Base-by-base conservation (phyloP, 2,329 filamentous ascomycete species). In the Trematosphaeria pertusa region DNA sequence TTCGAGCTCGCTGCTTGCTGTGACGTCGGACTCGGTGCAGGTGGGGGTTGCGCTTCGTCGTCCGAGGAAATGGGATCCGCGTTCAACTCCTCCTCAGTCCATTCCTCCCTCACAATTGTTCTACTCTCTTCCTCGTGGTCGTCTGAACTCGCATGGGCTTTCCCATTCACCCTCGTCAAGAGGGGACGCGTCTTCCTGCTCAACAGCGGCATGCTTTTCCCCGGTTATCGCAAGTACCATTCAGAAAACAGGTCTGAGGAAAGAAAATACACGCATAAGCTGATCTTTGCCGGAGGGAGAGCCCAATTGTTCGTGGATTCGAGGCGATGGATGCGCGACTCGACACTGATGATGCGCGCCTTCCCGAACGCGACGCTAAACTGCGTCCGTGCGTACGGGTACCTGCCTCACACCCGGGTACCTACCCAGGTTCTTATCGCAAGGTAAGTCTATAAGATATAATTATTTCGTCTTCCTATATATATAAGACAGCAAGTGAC, bases 121-220 rank as follows among this genome's bases (percentile, higher is more conserved):
- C 3, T 40, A 4, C 15, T 18, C n/a, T 52, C 49, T 19, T 70
- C 64, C 19, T 70, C 65, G 39, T 76, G 73, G 36, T 75, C 67
- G 1, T 72, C 59, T 4, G 59, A 45, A 5, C 51, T 64, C 14
- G 73, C 74, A 57, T 76, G 71, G 20, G 54, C 54, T 43, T 65
- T 67, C 22, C 64, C 62, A 1, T 48, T 37, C 4, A 75, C 71
- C 5, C 10, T 61, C 7, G 44, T 46, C 6, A 76, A 58, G 6
- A 76, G 56, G 19, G 22, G 51, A 3, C 38, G 18, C 11, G 45
- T 47, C 17, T 50, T 36, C 33, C 48, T 52, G 10, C 15, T 33
- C 24, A 62, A 40, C 11, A 10, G 34, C 8, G 46, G 42, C 56
- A 65, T 64, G 3, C 22, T 26, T 24, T 20, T 12, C 24, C 12